Conservation (phyloP, 106 monocot genomes). For the Dendrobium nobile region DNA sequence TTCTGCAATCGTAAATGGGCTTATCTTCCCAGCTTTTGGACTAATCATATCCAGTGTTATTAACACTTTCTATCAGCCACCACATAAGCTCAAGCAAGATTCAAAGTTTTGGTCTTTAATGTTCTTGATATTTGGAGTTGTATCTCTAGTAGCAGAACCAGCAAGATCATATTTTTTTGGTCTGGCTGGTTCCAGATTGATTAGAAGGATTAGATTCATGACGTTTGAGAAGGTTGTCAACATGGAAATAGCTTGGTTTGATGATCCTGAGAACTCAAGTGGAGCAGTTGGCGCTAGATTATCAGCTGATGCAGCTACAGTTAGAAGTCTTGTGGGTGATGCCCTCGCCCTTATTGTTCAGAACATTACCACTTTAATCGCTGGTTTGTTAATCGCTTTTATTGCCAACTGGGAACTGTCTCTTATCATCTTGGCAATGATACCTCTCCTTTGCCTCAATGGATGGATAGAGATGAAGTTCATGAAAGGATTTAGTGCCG, state of each 20-base stretch:
- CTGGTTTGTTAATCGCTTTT: slow-evolving; percentile 54
- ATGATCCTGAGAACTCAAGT: slow-evolving; percentile 38
- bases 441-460: slow-evolving; percentile 45
- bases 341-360: slow-evolving; percentile 48
- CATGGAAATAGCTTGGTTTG: slow-evolving; percentile 65
- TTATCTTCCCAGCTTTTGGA: slow-evolving; percentile 30
- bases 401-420: slow-evolving; percentile 58
- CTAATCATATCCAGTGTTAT: slow-evolving; percentile 19
- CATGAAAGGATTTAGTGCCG: slow-evolving; percentile 51
- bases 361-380: slow-evolving; percentile 34
- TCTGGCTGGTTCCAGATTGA: slow-evolving; percentile 51
- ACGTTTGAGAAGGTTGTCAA: slow-evolving; percentile 47
- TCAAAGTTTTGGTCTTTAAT: slow-evolving; percentile 27
- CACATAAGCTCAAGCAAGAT: slow-evolving; percentile 20
- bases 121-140: slow-evolving; percentile 16
- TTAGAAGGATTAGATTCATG: slow-evolving; percentile 39
- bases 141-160: slow-evolving; percentile 20
- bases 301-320: slow-evolving; percentile 52
- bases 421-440: slow-evolving; percentile 38
- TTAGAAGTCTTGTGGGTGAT: slow-evolving; percentile 68
- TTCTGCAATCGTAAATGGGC: slow-evolving; percentile 16
- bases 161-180: slow-evolving; percentile 44
- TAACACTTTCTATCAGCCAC: slow-evolving; percentile 25
- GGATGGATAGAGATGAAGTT: slow-evolving; percentile 50
- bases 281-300: slow-evolving; percentile 52